Evolutionary conservation across 306 rosid genomes (phyloP).

Genomic region (Sechiopsis laciniata): DNA sequence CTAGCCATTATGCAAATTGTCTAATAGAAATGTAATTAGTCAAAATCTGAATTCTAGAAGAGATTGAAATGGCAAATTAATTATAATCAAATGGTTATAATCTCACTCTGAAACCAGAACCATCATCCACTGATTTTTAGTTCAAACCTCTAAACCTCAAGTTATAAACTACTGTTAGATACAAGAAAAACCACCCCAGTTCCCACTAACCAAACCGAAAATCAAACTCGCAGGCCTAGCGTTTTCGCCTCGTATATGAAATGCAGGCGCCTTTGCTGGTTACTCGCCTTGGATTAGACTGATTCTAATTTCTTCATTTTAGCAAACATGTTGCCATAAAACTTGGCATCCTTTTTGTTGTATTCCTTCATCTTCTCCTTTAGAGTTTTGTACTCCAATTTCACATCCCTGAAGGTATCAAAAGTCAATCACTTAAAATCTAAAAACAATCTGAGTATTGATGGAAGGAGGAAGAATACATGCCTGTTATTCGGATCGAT

Average conservation of each 20-base stretch:
- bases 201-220: constrained; percentile 8
- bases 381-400: constrained; percentile 67
- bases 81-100: constrained; percentile 1
- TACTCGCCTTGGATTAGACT: background rate
- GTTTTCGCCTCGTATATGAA: too few relatives aligned
- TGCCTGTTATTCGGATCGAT: constrained; percentile 82
- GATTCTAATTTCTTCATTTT: constrained; percentile 46
- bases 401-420: constrained; percentile 59
- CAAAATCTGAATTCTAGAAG: background rate
- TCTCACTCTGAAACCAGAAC: constrained; percentile 8
- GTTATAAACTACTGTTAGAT: background rate
- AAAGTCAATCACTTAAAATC: background rate
- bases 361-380: constrained; percentile 71
- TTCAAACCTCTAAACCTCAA: constrained; percentile 12
- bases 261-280: background rate
- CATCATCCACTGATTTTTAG: background rate
- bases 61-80: background rate
- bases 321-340: constrained; percentile 85
- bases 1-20: too few relatives aligned
- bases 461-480: background rate
- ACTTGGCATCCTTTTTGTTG: constrained; percentile 64
- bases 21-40: background rate
- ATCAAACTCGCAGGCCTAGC: background rate
- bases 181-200: background rate
- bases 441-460: background rate